These are phyloP conservation scores for Zymoseptoria passerinii DNA, from an alignment of 2,329 filamentous ascomycete genomes.

Conservation along the genomic window DNA sequence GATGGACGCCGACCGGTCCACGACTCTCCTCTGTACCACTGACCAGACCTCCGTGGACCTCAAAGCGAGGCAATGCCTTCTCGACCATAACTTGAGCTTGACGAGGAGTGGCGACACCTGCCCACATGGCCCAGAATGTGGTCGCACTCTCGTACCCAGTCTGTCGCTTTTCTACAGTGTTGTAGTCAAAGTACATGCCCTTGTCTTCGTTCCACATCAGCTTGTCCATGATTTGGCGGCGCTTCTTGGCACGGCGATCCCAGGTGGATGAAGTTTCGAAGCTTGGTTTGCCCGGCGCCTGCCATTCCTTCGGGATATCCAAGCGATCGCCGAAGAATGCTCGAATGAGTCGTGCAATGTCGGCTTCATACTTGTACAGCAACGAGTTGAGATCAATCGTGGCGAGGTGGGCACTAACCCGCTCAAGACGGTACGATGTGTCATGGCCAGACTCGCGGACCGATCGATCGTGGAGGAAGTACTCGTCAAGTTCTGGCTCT, in stretches of 20 bases:
- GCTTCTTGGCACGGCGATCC: slow-evolving; percentile 79
- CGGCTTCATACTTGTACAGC: slow-evolving; percentile 93
- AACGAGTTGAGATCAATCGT: slow-evolving; percentile 93
- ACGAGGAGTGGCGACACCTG: slow-evolving; percentile 72
- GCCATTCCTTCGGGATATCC: slow-evolving; percentile 74
- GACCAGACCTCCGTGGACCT: slow-evolving; percentile 77
- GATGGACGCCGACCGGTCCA: slow-evolving; percentile 66
- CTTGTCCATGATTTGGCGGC: slow-evolving; percentile 81
- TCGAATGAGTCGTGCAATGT: slow-evolving; percentile 81
- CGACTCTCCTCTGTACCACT: slow-evolving; percentile 86
- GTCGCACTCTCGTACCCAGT: slow-evolving; percentile 84
- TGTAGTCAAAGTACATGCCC: slow-evolving; percentile 97
- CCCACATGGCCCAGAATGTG: slow-evolving; percentile 97
- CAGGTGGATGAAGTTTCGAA: slow-evolving; percentile 77
- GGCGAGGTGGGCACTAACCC: slow-evolving; percentile 76
- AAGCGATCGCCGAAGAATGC: slow-evolving; percentile 76
- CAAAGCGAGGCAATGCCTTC: slow-evolving; percentile 76
- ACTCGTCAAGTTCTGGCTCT: slow-evolving; percentile 86
- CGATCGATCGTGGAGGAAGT: slow-evolving; percentile 91
- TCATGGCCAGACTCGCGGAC: slow-evolving; percentile 96
- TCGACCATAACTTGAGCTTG: slow-evolving; percentile 79
- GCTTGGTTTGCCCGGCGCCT: slow-evolving; percentile 53
- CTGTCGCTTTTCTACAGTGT: slow-evolving; percentile 73
- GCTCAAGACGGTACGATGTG: slow-evolving; percentile 87
- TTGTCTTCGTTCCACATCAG: slow-evolving; percentile 86